phyloP scores from a whole-genome alignment of 768 basidiomycete species.

The Lactarius vividus region DNA sequence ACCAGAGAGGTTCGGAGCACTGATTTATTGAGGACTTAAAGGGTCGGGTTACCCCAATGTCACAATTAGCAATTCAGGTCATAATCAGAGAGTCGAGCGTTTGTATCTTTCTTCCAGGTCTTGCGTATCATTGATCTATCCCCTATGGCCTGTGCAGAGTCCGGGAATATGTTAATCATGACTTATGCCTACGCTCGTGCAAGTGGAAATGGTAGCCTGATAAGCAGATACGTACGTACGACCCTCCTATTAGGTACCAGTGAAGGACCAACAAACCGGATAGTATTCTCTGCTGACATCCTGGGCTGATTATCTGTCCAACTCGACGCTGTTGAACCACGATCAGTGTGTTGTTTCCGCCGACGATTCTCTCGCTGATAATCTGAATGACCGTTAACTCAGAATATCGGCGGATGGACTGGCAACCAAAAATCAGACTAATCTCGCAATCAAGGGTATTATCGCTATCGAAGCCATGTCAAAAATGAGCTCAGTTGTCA shows the following conservation, averaged over 20 bases:
- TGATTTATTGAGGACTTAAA: not conserved
- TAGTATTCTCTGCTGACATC: conserved; percentile 32
- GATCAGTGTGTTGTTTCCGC: conserved; percentile 50
- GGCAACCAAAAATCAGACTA: conserved; percentile 53
- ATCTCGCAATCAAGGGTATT: conserved; percentile 70
- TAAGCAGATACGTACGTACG: conserved; percentile 28
- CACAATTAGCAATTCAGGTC: not conserved
- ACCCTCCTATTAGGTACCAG: not conserved
- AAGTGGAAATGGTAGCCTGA: conserved; percentile 31
- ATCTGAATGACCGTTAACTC: conserved; percentile 4
- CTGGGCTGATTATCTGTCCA: conserved; percentile 35
- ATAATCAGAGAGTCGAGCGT: conserved; percentile 18
- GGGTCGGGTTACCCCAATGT: conserved; percentile 16
- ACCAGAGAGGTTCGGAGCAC: not conserved
- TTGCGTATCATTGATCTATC: not conserved
- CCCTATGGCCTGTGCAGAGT: conserved; percentile 23
- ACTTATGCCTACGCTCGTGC: conserved; percentile 31
- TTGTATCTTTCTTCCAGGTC: not conserved
- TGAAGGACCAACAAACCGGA: not conserved
- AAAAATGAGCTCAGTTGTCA: conserved; percentile 42
- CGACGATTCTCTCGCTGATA: conserved; percentile 36
- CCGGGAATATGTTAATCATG: conserved; percentile 39
- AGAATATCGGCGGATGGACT: conserved; percentile 22
- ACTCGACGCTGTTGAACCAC: conserved; percentile 47
- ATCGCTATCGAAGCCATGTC: conserved; percentile 65